A percentile compares a stretch with the other conserved stretches of the same genome.
These are phyloP conservation scores for Penicillium sp. DNA, from an alignment of 2,329 filamentous ascomycete species.

Conservation along the genomic window DNA sequence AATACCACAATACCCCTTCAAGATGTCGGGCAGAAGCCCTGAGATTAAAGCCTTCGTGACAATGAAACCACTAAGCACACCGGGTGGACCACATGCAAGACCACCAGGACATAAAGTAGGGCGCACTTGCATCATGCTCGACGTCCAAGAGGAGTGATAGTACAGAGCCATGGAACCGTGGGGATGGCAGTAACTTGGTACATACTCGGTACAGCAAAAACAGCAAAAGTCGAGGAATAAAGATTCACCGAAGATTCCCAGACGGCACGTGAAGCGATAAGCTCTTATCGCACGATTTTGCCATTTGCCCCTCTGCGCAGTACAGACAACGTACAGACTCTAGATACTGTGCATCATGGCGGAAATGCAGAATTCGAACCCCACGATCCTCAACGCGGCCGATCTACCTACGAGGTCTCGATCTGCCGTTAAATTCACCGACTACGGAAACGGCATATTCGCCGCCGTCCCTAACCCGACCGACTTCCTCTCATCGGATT, in stretches of 20 bases:
- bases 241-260: conserved; percentile 8
- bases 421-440: conserved; percentile 41
- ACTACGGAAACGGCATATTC: conserved; percentile 44
- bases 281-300: conserved; percentile 2
- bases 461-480: conserved; percentile 49
- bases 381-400: conserved; percentile 80
- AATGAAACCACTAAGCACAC: not conserved
- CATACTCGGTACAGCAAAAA: no score
- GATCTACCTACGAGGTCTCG: conserved; percentile 76
- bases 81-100: conserved; percentile 12
- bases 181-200: no score
- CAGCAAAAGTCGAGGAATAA: not conserved
- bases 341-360: conserved; percentile 22
- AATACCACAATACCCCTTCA: not conserved
- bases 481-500: conserved; percentile 47
- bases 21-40: not conserved
- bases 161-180: no score
- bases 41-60: not conserved
- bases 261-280: conserved; percentile 14
- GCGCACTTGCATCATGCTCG: not conserved
- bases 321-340: not conserved
- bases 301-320: conserved; percentile 1
- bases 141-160: no score
- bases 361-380: conserved; percentile 62
- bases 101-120: not conserved